Conservation (phyloP, 2,329 filamentous ascomycete genomes). For the Peltaster fructicola region DNA sequence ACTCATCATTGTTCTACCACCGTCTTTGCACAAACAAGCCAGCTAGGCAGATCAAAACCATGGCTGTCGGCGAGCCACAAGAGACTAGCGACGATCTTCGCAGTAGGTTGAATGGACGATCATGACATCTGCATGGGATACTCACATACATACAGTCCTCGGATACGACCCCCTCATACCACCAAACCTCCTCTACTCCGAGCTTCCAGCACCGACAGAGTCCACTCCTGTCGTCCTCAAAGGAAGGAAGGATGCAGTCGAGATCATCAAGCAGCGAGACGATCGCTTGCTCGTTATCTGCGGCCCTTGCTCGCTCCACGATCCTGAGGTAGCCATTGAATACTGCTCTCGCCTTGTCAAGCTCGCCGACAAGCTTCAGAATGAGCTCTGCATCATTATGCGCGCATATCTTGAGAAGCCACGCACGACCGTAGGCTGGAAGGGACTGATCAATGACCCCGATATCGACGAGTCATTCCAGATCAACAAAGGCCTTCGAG, state of each 20-base stretch:
- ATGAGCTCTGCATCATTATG: slow-evolving; percentile 91
- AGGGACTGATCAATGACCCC: slow-evolving; percentile 95
- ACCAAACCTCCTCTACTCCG: slow-evolving; percentile 86
- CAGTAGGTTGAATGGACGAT: too few relatives aligned
- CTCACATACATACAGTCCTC: slow-evolving; percentile 44
- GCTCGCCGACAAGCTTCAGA: slow-evolving; percentile 72
- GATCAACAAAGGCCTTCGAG: slow-evolving; percentile 89
- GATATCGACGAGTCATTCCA: slow-evolving; percentile 97
- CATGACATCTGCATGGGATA: too few relatives aligned
- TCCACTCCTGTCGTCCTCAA: slow-evolving; percentile 39
- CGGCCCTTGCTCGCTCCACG: slow-evolving; percentile 94
- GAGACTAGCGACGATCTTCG: slow-evolving; percentile 1
- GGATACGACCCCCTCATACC: slow-evolving; percentile 47
- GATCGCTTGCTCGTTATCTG: slow-evolving; percentile 57
- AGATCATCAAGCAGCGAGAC: slow-evolving; percentile 35
- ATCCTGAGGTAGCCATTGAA: slow-evolving; percentile 73
- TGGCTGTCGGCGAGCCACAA: background rate
- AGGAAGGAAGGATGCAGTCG: slow-evolving; percentile 42
- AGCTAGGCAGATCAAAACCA: background rate
- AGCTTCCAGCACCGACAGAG: slow-evolving; percentile 46
- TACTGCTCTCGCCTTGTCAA: slow-evolving; percentile 75
- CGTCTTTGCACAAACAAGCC: background rate
- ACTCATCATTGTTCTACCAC: slow-evolving; percentile 1
- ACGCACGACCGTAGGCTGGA: slow-evolving; percentile 94
- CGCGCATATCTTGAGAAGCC: slow-evolving; percentile 97